Evolutionary conservation across 352 stramenopile genomes (phyloP).

Genomic region (Phytophthora macrochlamydospora): DNA sequence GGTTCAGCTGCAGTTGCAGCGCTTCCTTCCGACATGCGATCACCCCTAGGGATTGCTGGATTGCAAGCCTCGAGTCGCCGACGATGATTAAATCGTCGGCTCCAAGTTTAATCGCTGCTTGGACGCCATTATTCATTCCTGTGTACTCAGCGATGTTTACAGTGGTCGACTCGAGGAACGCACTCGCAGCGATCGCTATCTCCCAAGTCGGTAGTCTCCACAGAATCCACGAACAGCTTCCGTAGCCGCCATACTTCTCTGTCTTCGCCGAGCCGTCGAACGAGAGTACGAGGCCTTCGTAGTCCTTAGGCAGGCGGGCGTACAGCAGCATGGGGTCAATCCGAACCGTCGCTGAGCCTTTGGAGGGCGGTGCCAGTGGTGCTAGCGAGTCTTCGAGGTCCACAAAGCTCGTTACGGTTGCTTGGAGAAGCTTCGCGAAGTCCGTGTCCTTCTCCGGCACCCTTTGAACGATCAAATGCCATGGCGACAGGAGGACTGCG

Average conservation of each 20-base stretch:
- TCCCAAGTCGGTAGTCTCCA: conserved; percentile 5
- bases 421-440: neutral
- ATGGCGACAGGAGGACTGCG: neutral
- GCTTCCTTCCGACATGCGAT: conserved; percentile 6
- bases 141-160: conserved; percentile 5
- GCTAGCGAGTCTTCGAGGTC: neutral
- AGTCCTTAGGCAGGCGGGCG: neutral
- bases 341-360: neutral
- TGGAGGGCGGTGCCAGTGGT: neutral
- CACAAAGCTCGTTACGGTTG: neutral
- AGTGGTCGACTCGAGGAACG: conserved; percentile 2
- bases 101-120: neutral
- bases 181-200: conserved; percentile 11
- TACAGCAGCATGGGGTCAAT: conserved; percentile 1
- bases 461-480: neutral
- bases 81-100: neutral
- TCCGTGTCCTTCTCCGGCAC: neutral
- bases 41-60: conserved; percentile 14
- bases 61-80: conserved; percentile 5
- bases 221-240: conserved; percentile 11
- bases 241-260: conserved; percentile 5
- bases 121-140: conserved; percentile 5
- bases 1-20: neutral
- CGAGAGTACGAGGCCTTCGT: neutral
- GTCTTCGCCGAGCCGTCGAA: conserved; percentile 11